Percentiles rank a stretch among this genome's conserved stretches.
Conservation (phyloP, 441 rosid species). For the Rhodomyrtus psidioides region DNA sequence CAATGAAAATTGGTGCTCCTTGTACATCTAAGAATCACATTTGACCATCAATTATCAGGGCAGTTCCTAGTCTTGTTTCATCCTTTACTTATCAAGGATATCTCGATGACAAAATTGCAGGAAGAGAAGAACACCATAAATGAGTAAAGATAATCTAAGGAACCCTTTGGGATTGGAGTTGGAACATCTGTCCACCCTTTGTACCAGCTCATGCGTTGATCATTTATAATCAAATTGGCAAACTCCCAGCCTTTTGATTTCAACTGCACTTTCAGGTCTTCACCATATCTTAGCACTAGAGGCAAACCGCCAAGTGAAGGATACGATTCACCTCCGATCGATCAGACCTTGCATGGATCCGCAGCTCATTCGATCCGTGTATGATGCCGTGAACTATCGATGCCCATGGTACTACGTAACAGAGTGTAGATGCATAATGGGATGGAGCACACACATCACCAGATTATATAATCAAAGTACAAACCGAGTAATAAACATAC, state of each 20-base stretch:
- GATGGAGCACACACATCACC: not conserved
- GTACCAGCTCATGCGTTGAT: not conserved
- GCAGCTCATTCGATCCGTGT: not conserved
- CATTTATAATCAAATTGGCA: not conserved
- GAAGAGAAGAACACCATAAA: not conserved
- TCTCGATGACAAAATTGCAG: not conserved
- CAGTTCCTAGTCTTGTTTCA: not conserved
- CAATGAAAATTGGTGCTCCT: not conserved
- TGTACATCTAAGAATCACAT: not conserved
- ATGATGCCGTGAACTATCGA: not conserved
- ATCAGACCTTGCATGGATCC: not conserved
- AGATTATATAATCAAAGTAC: not conserved
- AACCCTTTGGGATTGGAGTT: not conserved
- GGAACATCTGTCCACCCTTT: not conserved
- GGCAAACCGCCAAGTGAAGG: not conserved
- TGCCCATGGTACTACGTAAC: not conserved
- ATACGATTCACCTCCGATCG: not conserved
- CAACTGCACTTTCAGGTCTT: not conserved
- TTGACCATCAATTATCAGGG: not conserved
- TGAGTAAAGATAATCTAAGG: not conserved
- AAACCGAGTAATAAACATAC: not conserved
- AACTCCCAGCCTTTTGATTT: not conserved
- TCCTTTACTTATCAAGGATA: not conserved
- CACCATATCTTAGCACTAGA: not conserved
- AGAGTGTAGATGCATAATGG: not conserved